Percentiles rank a stretch among this genome's conserved stretches.
Evolutionary conservation across 768 basidiomycete genomes (phyloP).

Genomic region (Hygrophorus russula): DNA sequence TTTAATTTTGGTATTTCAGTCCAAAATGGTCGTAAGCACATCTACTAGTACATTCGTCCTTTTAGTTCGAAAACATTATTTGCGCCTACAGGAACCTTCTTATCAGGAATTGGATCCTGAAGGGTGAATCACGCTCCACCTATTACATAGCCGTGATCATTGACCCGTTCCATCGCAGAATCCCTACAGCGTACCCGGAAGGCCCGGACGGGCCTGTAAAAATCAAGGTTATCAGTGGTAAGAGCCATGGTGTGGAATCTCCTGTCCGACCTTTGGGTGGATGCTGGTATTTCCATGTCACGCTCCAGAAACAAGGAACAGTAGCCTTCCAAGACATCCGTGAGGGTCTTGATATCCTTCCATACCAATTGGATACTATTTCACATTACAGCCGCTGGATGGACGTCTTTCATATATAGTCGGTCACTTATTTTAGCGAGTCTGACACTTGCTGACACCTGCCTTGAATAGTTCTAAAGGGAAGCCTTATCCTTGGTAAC

Average conservation of each 20-base stretch:
- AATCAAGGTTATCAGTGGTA: conserved; percentile 84
- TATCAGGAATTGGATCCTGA: conserved; percentile 74
- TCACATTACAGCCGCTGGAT: conserved; percentile 48
- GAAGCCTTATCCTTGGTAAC: conserved; percentile 50
- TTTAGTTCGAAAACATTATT: background rate
- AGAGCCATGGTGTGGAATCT: conserved; percentile 75
- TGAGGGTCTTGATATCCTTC: conserved; percentile 20
- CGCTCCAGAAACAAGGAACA: conserved; percentile 46
- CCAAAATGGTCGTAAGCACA: conserved; percentile 59
- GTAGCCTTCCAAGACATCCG: conserved; percentile 75
- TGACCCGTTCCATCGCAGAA: conserved; percentile 24
- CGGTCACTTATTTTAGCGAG: conserved; percentile 14
- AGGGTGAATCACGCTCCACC: conserved; percentile 41
- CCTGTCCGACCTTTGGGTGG: conserved; percentile 88
- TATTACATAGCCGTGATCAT: too few relatives aligned
- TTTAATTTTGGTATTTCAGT: conserved; percentile 19
- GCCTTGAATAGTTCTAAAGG: conserved; percentile 44
- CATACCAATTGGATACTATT: background rate
- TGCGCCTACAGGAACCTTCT: conserved; percentile 42
- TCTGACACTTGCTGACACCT: background rate
- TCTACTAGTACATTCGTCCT: background rate
- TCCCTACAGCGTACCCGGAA: conserved; percentile 63
- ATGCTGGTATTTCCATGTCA: conserved; percentile 86
- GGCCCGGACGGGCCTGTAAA: conserved; percentile 56
- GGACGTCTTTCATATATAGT: conserved; percentile 89